These are phyloP conservation scores for Cutaneotrichosporon daszewskae DNA, from an alignment of 1,284 basidiomycete genomes.

Conservation along the genomic window DNA sequence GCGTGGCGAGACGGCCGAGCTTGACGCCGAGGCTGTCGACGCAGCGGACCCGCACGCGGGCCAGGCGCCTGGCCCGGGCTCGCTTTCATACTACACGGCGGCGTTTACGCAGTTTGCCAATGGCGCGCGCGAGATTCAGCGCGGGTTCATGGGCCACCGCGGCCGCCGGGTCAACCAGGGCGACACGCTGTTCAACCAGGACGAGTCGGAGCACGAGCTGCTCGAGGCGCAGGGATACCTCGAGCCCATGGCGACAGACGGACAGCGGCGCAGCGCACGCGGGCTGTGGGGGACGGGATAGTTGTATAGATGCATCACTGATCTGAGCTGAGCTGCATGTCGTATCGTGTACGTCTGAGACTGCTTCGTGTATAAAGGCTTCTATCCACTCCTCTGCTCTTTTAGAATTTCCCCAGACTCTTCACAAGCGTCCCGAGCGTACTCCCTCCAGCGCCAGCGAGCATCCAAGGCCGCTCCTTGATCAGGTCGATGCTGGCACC, in stretches of 20 bases:
- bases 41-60: conserved; percentile 14
- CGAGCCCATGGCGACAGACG: conserved; percentile 31
- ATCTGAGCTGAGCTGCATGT: too few species aligned
- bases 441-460: too few species aligned
- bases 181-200: conserved; percentile 23
- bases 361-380: too few species aligned
- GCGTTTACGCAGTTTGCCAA: conserved; percentile 29
- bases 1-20: conserved; percentile 7
- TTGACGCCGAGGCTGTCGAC: conserved; percentile 5
- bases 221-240: conserved; percentile 40
- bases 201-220: conserved; percentile 34
- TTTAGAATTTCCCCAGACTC: too few species aligned
- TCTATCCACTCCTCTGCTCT: too few species aligned
- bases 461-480: too few species aligned
- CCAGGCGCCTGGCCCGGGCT: conserved; percentile 19
- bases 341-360: too few species aligned
- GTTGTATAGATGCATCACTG: too few species aligned
- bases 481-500: too few species aligned
- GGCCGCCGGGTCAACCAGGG: conserved; percentile 18
- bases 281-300: too few species aligned
- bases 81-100: conserved; percentile 33
- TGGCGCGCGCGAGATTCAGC: conserved; percentile 34
- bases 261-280: too few species aligned
- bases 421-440: too few species aligned
- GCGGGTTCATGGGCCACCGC: conserved; percentile 40